Base-by-base conservation (phyloP, 495 filamentous ascomycete genomes). In the Pseudevernia furfuracea region DNA sequence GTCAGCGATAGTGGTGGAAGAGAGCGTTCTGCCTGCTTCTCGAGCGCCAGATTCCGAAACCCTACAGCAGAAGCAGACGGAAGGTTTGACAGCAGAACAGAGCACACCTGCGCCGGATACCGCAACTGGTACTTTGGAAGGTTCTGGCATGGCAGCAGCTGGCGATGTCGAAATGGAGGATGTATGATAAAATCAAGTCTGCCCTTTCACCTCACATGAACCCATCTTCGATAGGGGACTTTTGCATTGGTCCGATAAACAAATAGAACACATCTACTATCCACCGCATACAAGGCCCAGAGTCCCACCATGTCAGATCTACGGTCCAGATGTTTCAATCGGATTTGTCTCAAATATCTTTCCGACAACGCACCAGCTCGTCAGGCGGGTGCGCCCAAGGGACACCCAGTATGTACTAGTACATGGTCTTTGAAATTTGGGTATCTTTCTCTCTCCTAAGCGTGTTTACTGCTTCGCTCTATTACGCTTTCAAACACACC, bases 131-230 rank as follows among this genome's bases (percentile, higher is more conserved):
- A 12, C 19, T 49, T 46, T 19, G 25, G 9, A 56, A 21, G n/a
- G 38, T 32, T 10, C 32, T 21, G 52, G 59, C 38, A 39, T 8
- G 48, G 14, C 21, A 52, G 61, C 10, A 46, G 46, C 55, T 7
- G 44, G 23, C 7, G 58, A 60, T 41, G n/a, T 58, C 5, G 62
- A 68, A 28, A 60, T 58, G 43, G 58, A 21, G 8, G 66, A 61
- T 59, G 43, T 32, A 41, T 52, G 41, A 59, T 37, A 38, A 19
- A 34, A 15, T 4, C 0, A 8, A 30, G 12, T 52, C 10, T 5
- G 10, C 21, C 11, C 46, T 14, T 49, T 3, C 14, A 23, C 23
- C n/a, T 49, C 1, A 25, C 5, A 14, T 5, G 10, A 25, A 12
- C 5, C 12, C 0, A 8, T 10, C 12, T 25, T 49, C 12, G 39